Base-by-base conservation (phyloP, 345 rosid species). In the Punica granatum region DNA sequence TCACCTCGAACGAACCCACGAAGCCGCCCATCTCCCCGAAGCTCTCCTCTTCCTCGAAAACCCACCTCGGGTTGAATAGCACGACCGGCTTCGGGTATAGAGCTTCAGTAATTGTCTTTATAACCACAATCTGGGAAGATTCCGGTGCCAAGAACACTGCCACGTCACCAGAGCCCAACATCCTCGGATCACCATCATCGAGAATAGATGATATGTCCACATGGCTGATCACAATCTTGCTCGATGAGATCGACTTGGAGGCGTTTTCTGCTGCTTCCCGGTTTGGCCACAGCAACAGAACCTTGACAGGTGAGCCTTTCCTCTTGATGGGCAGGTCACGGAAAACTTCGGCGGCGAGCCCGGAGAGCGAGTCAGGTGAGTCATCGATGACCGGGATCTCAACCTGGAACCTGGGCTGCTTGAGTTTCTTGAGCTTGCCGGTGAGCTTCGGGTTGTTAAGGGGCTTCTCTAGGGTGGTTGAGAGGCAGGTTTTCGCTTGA, bases 401-500 rank as follows among this genome's bases (percentile, higher is more conserved):
- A 23, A 90, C 83, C 15, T 83, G 88, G 81, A 83, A 86, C 68
- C 87, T 82, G 41, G 88, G 87, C 66, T 90, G 97, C 76, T 85
- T 88, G 11, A 86, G 68, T 63, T 85, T 92, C 84, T 83, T 92
- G 76, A 86, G 81, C 65, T 84, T 86, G 10, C 88, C 86, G 7
- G 84, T 72, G 25, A 88, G 85, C 69, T 83, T 90, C 21, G 91
- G 92, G 72, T 86, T 90, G 80, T 88, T 84, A 51, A 90, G 84
- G 46, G 95, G 90, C 81, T 84, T 92, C 70, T 80, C 75, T 34
- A 88, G 80, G 72, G 86, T 78, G 67, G 82, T 80, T 10, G 86
- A 75, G 78, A 92, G 87, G 74, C 90, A 90, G 72, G 84, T 88
- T 66, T 83, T 90, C 76, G 93, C 93, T 78, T 87, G 92, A 67